A percentile compares a stretch with the other conserved stretches of the same genome.
Evolutionary conservation across 2,329 filamentous ascomycete species (phyloP).

Genomic region (Penicillium sp.): DNA sequence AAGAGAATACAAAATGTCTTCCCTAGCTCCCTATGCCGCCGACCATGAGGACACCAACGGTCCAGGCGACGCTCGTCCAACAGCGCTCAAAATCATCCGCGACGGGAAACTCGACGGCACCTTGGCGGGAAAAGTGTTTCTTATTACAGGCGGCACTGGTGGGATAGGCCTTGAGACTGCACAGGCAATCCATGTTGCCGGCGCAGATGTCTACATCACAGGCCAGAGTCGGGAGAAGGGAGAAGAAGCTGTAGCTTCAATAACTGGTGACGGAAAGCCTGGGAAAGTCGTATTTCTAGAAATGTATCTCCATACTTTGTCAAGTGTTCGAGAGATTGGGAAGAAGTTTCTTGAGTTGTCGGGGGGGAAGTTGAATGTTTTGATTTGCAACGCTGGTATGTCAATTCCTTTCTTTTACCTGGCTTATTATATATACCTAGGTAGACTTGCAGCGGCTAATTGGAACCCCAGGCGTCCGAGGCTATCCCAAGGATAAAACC

Average conservation of each 20-base stretch:
- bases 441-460: no score
- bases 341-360: constrained; percentile 4
- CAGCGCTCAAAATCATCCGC: constrained; percentile 12
- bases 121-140: constrained; percentile 1
- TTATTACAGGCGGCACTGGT: constrained; percentile 10
- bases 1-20: background rate
- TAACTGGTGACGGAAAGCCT: constrained; percentile 8
- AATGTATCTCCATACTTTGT: constrained; percentile 6
- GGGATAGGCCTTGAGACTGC: constrained; percentile 11
- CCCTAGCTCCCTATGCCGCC: constrained; percentile 9
- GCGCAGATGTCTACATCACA: constrained; percentile 13
- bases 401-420: background rate
- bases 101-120: constrained; percentile 4
- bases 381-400: constrained; percentile 13
- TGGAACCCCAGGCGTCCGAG: constrained; percentile 4
- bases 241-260: background rate
- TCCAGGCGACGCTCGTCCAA: constrained; percentile 9
- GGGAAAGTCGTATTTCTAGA: constrained; percentile 11
- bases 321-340: constrained; percentile 1
- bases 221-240: constrained; percentile 8
- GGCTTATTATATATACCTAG: background rate
- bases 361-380: constrained; percentile 10
- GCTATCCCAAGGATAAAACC: constrained; percentile 10
- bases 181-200: constrained; percentile 9
- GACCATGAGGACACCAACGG: constrained; percentile 10